Evolutionary conservation across 2,329 filamentous ascomycete genomes (phyloP), one percentile per base, ranked within the genome.

Genomic region (Microcyclospora tardicrescens): DNA sequence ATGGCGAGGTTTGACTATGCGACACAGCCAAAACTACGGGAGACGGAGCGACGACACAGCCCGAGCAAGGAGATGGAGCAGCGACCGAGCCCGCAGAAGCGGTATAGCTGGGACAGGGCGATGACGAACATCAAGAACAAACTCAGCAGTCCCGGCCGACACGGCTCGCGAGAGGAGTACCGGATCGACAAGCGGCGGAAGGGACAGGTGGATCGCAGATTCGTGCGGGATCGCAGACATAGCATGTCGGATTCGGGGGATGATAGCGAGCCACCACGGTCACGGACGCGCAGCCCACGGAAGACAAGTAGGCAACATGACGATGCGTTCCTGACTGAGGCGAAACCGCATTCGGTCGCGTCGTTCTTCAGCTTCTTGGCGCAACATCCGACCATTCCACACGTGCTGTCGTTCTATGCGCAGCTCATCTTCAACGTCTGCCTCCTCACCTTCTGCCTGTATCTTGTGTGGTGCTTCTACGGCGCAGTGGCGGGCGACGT

Each of bases 401-500:
- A 73, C 39, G 75, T 80, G 19, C 64, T 83, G 12, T 77, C 76
- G 13, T 78, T 69, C 61, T 82, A 79, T 61, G 69, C 75, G 10
- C 77, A 81, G 54, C 64, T 81, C 34, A 54, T 69, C 2, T 72
- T 85, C 62, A 85, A 84, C 55, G 56, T 77, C 34, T 69, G 74
- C 43, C 64, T 82, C 12, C 67, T 78, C 4, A 58, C 69, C 10
- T 61, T 71, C 39, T 62, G 66, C 49, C 61, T 77, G 31, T 89
- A 81, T 59, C 66, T 84, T 33, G 67, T 84, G 28, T 84, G 79
- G 63, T 69, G 73, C 1, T 72, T 84, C 49, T 74, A 83, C 47
- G 65, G 70, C 11, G 80, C 82, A 8, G 76, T 91, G 37, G 77
- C 78, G 11, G 69, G 72, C 16, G 87, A 95, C 57, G 79, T 94